phyloP scores from a whole-genome alignment of 2,329 filamentous ascomycete genomes.

The Trichoderma sp. region DNA sequence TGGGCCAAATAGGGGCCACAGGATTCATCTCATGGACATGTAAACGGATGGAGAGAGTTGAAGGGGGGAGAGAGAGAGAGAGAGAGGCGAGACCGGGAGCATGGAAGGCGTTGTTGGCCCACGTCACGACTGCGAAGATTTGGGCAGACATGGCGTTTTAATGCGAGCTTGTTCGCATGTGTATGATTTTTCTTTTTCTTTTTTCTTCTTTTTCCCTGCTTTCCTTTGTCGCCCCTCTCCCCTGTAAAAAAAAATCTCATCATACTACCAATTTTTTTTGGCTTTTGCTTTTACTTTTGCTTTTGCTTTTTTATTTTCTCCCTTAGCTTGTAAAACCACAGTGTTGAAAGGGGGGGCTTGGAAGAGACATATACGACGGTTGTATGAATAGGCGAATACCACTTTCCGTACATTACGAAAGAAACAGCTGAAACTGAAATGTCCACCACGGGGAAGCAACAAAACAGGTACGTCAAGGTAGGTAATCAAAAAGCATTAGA shows the following conservation, averaged over 20 bases:
- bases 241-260: not conserved
- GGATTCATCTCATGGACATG: not conserved
- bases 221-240: not conserved
- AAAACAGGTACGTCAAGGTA: not conserved
- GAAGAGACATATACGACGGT: not conserved
- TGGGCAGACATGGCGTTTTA: constrained; percentile 11
- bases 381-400: constrained; percentile 15
- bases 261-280: not conserved
- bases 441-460: not conserved
- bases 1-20: not conserved
- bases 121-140: constrained; percentile 7
- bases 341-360: not conserved
- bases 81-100: not conserved
- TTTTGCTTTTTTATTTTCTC: not conserved
- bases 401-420: not conserved
- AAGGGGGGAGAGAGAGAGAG: not conserved
- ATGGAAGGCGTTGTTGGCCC: constrained; percentile 9
- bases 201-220: not conserved
- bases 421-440: not conserved
- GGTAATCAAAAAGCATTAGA: not conserved
- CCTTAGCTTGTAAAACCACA: not conserved
- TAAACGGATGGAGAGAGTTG: not conserved
- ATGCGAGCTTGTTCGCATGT: not conserved
- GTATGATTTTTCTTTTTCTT: not conserved
- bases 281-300: not conserved